Evolutionary conservation across 1,284 basidiomycete species (phyloP), one percentile per base, ranked within the genome.

Genomic region (Ganoderma meredithae): DNA sequence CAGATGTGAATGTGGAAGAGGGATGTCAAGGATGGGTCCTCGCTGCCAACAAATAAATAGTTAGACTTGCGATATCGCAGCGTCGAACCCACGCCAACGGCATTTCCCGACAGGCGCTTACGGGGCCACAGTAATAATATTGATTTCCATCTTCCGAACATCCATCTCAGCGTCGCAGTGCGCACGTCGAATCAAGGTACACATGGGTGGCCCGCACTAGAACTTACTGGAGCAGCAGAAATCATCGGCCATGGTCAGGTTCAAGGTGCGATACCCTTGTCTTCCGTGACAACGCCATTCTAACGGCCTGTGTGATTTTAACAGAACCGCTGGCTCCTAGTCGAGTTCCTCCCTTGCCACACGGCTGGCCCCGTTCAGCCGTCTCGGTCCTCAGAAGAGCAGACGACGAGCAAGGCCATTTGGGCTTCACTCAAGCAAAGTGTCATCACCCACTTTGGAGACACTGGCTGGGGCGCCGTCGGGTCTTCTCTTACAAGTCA

Each of bases 301-400:
- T 60, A 61, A 68, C 56, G 73, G 31, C 10, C 49, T 2, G 15
- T 22, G 3, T 9, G 31, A 17, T 19, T 12, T 19, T 1, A 17
- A 47, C 27, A 94, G 92, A 94, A 93, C 75, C 86, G 92, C 63
- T 93, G 92, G 92, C 79, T 94, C 25, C 85, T 94, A 27, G 88
- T 93, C 66, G 92, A 94, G 78, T 87, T 94, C 74, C 84, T 93
- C 31, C 85, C 88, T 3, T 79, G 76, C n/a, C 63, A 74, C 39
- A 64, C 71, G 15, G 62, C 62, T 36, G 58, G 70, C 9, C 52
- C 68, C 15, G 56, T 60, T 22, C 65, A 64, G 0, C 52, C 36
- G 22, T 13, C 70, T 19, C 39, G 60, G 31, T 19, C 33, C 13
- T 59, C 44, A 6, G 64, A 49, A 10, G 62, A 13, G 33, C 69